Evolutionary conservation across 495 filamentous ascomycete species (phyloP).

Genomic region (Talaromyces trachyspermus): DNA sequence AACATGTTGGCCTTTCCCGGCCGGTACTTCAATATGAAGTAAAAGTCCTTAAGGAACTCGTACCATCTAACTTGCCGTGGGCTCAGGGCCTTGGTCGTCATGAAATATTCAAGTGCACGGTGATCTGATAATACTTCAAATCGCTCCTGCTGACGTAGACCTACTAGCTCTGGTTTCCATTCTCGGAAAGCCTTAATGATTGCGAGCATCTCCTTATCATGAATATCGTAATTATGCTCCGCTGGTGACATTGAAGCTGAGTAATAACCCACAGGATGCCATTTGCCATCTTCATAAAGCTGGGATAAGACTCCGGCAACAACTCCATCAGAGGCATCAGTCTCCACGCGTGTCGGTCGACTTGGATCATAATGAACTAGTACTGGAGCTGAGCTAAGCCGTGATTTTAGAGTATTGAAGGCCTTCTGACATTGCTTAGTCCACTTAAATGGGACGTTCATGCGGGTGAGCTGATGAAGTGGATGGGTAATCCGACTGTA

Average conservation of each 20-base stretch:
- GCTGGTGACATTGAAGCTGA: slow-evolving; percentile 5
- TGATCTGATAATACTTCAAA: slow-evolving; percentile 4
- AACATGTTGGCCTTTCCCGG: slow-evolving; percentile 13
- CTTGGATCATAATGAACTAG: no score
- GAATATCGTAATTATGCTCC: slow-evolving; percentile 22
- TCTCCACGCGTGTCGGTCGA: no score
- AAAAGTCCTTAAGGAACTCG: slow-evolving; percentile 16
- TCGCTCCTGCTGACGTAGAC: background rate
- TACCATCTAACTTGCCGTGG: slow-evolving; percentile 12
- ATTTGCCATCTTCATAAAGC: no score
- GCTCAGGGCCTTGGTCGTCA: slow-evolving; percentile 15
- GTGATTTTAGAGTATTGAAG: no score
- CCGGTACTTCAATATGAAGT: slow-evolving; percentile 23
- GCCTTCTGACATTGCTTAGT: no score
- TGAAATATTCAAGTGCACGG: slow-evolving; percentile 18
- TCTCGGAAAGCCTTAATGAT: slow-evolving; percentile 18
- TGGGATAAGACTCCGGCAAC: no score
- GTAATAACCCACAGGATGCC: no score
- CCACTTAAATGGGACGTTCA: no score
- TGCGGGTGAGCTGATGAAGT: no score
- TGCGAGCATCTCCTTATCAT: slow-evolving; percentile 20
- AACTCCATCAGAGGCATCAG: no score
- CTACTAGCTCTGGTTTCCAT: slow-evolving; percentile 17
- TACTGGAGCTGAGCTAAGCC: no score
- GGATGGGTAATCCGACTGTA: no score